A percentile compares a stretch with the other conserved stretches of the same genome.
phyloP scores from a whole-genome alignment of 768 basidiomycete genomes.

The Exidia glandulosa region DNA sequence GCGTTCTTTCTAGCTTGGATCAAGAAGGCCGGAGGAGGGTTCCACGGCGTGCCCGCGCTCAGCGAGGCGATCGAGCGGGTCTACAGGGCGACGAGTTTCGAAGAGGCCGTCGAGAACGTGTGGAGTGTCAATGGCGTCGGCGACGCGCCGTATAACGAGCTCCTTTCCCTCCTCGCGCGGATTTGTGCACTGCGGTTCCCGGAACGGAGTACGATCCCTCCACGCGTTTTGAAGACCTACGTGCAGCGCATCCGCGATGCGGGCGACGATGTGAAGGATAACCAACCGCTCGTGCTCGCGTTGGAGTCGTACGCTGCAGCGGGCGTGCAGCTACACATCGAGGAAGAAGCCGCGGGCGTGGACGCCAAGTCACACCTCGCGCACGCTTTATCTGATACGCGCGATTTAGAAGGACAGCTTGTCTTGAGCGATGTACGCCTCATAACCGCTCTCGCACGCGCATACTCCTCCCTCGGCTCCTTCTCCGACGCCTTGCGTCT shows the following conservation, averaged over 20 bases:
- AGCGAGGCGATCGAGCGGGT: background rate
- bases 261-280: background rate
- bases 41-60: background rate
- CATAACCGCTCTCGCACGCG: too few species aligned
- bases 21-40: background rate
- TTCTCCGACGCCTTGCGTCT: too few species aligned
- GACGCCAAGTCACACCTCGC: too few species aligned
- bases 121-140: background rate
- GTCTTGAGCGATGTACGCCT: too few species aligned
- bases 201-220: background rate
- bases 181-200: background rate
- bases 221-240: background rate
- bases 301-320: background rate
- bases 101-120: background rate
- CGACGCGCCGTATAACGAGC: background rate
- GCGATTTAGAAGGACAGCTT: too few species aligned
- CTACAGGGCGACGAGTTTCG: background rate
- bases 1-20: background rate
- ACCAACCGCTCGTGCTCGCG: background rate
- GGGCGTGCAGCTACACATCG: background rate
- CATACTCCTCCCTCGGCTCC: too few species aligned
- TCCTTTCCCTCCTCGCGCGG: background rate
- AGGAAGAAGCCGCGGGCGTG: background rate
- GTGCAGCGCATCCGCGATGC: background rate
- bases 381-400: too few species aligned